These are phyloP conservation scores for Eragrostis tef DNA, from an alignment of 202 grass and related monocot genomes.

Conservation along the genomic window DNA sequence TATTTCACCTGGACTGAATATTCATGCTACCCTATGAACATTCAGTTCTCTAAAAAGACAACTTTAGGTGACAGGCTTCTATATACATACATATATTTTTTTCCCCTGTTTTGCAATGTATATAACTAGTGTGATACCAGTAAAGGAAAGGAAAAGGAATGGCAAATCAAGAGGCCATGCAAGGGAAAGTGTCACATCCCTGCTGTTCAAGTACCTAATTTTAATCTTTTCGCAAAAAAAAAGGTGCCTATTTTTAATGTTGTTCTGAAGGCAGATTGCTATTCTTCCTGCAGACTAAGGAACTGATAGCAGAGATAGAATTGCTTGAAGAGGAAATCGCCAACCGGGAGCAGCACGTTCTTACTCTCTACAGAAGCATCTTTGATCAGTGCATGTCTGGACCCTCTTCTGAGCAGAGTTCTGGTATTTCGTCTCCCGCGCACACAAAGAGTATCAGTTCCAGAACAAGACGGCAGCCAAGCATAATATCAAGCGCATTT, in stretches of 20 bases:
- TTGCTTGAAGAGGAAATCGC: slow-evolving; percentile 92
- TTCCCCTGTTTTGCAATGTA: background rate
- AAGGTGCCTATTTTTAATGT: background rate
- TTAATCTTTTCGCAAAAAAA: too few relatives aligned
- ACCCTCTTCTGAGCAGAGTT: slow-evolving; percentile 76
- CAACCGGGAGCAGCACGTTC: slow-evolving; percentile 85
- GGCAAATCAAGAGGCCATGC: background rate
- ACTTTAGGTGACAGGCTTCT: background rate
- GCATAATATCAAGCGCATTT: slow-evolving; percentile 93
- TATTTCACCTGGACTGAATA: background rate
- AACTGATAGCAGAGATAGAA: slow-evolving; percentile 90
- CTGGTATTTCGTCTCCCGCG: slow-evolving; percentile 76
- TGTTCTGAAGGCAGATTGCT: slow-evolving; percentile 14
- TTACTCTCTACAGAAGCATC: slow-evolving; percentile 91
- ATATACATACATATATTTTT: background rate
- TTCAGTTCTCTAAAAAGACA: background rate
- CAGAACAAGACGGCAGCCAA: slow-evolving; percentile 65
- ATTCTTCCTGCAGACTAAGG: slow-evolving; percentile 64
- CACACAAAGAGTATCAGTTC: slow-evolving; percentile 59
- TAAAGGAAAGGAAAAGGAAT: slow-evolving; percentile 18
- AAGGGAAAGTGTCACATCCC: background rate
- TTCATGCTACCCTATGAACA: background rate
- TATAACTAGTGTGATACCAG: background rate
- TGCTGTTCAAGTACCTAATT: background rate
- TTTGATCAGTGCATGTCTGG: slow-evolving; percentile 81